Percentiles rank a stretch among this genome's conserved stretches.
phyloP scores from a whole-genome alignment of 129 eudicot genomes.

The Saussurea involucrata region DNA sequence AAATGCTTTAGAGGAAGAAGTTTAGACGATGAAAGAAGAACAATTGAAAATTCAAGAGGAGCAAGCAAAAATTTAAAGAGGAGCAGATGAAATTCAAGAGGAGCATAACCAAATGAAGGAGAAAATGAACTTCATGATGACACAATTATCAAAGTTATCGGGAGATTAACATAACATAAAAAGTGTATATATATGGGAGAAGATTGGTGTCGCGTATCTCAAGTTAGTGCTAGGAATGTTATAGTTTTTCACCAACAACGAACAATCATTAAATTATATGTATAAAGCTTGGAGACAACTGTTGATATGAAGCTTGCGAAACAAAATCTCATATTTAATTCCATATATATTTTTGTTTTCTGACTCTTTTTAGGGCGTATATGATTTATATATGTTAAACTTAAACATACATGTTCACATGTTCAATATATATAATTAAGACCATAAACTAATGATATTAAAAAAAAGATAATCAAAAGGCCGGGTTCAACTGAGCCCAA shows the following conservation, averaged over 20 bases:
- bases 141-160: no score
- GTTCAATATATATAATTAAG: not conserved
- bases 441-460: not conserved
- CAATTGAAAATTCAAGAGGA: no score
- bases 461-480: no score
- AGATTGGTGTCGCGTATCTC: not conserved
- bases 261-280: not conserved
- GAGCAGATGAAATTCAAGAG: no score
- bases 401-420: not conserved
- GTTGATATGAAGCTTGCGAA: not conserved
- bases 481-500: no score
- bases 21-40: no score
- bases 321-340: not conserved
- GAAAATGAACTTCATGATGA: no score
- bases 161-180: not conserved
- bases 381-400: no score
- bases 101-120: no score
- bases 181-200: not conserved
- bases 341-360: not conserved
- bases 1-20: no score
- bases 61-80: no score
- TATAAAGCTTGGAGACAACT: not conserved
- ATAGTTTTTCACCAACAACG: not conserved
- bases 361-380: not conserved
- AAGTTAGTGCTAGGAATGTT: not conserved